A percentile compares a stretch with the other conserved stretches of the same genome.
phyloP scores from a whole-genome alignment of 1,284 basidiomycete genomes.

The Ganoderma multipileum region DNA sequence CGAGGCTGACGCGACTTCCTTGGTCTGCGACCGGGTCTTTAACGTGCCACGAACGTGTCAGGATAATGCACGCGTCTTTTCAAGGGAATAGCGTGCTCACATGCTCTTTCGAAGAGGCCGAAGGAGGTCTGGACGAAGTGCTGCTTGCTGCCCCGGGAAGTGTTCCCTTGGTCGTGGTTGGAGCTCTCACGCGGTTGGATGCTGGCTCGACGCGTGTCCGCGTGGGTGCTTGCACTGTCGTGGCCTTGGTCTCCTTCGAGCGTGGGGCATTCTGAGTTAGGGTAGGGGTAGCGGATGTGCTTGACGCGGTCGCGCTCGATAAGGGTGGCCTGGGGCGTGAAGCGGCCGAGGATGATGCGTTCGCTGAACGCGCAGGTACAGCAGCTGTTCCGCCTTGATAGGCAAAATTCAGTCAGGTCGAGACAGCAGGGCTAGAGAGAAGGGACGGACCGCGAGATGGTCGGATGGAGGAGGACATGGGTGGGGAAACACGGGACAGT shows the following conservation, averaged over 20 bases:
- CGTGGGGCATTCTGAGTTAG: conserved; percentile 16
- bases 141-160: conserved; percentile 16
- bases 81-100: neutral
- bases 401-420: neutral
- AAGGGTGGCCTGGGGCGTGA: conserved; percentile 23
- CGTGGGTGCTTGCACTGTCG: conserved; percentile 19
- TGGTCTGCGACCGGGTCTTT: conserved; percentile 16
- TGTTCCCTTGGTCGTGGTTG: conserved; percentile 26
- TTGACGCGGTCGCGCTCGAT: conserved; percentile 17
- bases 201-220: conserved; percentile 16
- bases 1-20: conserved; percentile 5
- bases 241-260: conserved; percentile 17
- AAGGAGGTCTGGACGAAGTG: conserved; percentile 11
- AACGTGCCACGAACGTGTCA: conserved; percentile 10
- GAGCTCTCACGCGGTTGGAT: conserved; percentile 28
- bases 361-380: conserved; percentile 10
- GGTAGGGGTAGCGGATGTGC: conserved; percentile 9
- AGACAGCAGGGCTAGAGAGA: neutral
- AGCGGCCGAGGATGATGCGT: conserved; percentile 17
- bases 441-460: conserved; percentile 24
- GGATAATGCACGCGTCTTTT: neutral
- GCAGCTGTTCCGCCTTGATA: conserved; percentile 21
- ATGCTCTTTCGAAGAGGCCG: conserved; percentile 17
- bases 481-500: conserved; percentile 11
- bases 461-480: conserved; percentile 25